Percentiles rank a stretch among this genome's conserved stretches.
Evolutionary conservation across 179 eudicot genomes (phyloP).

Genomic region (Pouteria campechiana): DNA sequence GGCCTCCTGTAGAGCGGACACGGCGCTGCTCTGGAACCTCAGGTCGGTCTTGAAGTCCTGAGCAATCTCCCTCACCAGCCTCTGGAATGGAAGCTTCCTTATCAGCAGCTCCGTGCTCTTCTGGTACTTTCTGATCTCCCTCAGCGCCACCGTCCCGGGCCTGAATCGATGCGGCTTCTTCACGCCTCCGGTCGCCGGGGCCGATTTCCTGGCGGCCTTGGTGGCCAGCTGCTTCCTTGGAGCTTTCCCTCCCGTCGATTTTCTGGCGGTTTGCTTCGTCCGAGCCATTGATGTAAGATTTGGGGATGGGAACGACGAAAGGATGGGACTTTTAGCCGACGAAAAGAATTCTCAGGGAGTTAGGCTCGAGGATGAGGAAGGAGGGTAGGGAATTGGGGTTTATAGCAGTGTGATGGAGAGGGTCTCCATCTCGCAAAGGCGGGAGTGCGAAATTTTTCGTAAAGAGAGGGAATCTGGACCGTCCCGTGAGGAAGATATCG

Average conservation of each 20-base stretch:
- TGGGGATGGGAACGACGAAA: too few relatives aligned
- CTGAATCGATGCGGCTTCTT: conserved; percentile 13
- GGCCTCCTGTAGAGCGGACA: conserved; percentile 16
- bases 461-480: too few relatives aligned
- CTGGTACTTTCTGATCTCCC: conserved; percentile 14
- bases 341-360: too few relatives aligned
- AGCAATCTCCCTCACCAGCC: conserved; percentile 9
- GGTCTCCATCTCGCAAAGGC: too few relatives aligned
- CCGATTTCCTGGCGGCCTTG: conserved; percentile 10
- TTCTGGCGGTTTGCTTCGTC: conserved; percentile 15
- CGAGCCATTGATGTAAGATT: conserved; percentile 35
- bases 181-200: conserved; percentile 13
- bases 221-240: conserved; percentile 10
- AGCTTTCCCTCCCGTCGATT: conserved; percentile 9
- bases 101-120: conserved; percentile 13
- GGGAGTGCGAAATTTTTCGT: too few relatives aligned
- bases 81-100: conserved; percentile 13
- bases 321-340: too few relatives aligned
- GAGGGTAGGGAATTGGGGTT: too few relatives aligned
- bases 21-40: conserved; percentile 18
- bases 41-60: conserved; percentile 17
- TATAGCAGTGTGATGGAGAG: too few relatives aligned
- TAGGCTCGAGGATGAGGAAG: too few relatives aligned
- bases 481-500: too few relatives aligned
- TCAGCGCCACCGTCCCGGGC: conserved; percentile 9